Conservation (phyloP, 2,329 filamentous ascomycete genomes). For the Polytolypa hystricis region DNA sequence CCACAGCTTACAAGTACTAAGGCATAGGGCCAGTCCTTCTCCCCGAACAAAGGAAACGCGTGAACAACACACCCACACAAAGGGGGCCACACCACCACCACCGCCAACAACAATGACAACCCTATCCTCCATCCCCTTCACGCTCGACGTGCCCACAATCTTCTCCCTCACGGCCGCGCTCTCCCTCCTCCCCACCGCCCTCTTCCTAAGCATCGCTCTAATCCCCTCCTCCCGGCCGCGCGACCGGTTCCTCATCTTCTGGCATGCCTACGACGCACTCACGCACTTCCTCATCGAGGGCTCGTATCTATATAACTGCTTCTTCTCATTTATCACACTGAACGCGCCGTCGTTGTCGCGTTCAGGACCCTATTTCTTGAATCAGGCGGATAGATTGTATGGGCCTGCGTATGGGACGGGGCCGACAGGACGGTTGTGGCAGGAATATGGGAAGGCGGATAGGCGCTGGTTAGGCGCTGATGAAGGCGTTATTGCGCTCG, state of each 20-base stretch:
- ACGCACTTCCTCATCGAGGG: constrained; percentile 89
- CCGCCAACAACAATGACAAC: neutral
- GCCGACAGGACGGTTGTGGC: constrained; percentile 48
- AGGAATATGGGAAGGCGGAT: constrained; percentile 56
- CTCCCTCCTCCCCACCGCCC: constrained; percentile 43
- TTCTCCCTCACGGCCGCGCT: constrained; percentile 45
- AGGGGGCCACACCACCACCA: neutral
- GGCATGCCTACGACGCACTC: constrained; percentile 87
- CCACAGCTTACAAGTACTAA: too few species aligned
- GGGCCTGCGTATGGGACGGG: constrained; percentile 47
- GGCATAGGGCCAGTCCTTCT: too few species aligned
- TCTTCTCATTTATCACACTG: constrained; percentile 54
- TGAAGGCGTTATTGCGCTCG: constrained; percentile 47
- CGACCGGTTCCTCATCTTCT: constrained; percentile 74
- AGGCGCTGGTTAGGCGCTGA: constrained; percentile 49
- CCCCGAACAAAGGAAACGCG: too few species aligned
- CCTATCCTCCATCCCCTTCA: constrained; percentile 9
- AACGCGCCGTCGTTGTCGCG: constrained; percentile 6
- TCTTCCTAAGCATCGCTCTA: constrained; percentile 36
- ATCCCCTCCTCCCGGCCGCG: constrained; percentile 44
- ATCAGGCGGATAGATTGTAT: constrained; percentile 43
- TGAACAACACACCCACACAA: neutral
- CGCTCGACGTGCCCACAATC: constrained; percentile 29
- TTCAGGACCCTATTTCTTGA: constrained; percentile 43
- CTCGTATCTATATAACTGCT: constrained; percentile 85